phyloP scores from a whole-genome alignment of 176 grass and related monocot genomes.

The Carex pumila region DNA sequence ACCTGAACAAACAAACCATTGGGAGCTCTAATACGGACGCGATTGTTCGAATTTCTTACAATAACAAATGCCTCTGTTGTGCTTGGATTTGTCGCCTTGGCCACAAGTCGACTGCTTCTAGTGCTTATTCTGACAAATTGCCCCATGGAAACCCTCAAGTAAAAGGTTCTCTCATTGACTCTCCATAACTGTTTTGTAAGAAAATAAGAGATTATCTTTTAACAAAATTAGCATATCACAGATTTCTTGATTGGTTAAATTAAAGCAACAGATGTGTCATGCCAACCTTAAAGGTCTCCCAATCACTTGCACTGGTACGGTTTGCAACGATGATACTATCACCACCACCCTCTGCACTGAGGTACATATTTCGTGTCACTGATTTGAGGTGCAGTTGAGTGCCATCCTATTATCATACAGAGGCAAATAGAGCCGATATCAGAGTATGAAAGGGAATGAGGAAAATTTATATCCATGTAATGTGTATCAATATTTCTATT shows the following conservation, averaged over 20 bases:
- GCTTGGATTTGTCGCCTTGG: slow-evolving; percentile 23
- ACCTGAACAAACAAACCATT: slow-evolving; percentile 66
- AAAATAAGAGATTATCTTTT: not conserved
- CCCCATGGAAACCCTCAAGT: slow-evolving; percentile 26
- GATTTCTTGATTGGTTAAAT: not conserved
- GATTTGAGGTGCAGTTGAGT: slow-evolving; percentile 66
- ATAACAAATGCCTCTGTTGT: slow-evolving; percentile 42
- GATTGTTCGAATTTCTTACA: slow-evolving; percentile 24
- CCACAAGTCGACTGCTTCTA: slow-evolving; percentile 20
- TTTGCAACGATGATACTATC: slow-evolving; percentile 38
- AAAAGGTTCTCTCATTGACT: slow-evolving; percentile 40
- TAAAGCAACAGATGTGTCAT: not conserved
- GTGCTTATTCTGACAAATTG: slow-evolving; percentile 42
- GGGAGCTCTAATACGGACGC: slow-evolving; percentile 38
- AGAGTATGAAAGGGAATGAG: not conserved
- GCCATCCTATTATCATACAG: slow-evolving; percentile 36
- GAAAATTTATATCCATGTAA: too few relatives aligned
- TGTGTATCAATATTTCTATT: not conserved
- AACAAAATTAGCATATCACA: not conserved
- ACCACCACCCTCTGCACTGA: slow-evolving; percentile 49
- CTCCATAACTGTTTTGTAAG: slow-evolving; percentile 43
- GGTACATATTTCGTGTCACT: slow-evolving; percentile 26
- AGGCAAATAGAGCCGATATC: not conserved
- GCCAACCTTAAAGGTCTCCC: slow-evolving; percentile 70
- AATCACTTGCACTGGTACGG: slow-evolving; percentile 33